These are phyloP conservation scores for Pyrus betulifolia DNA, from an alignment of 306 rosid genomes.

Conservation along the genomic window DNA sequence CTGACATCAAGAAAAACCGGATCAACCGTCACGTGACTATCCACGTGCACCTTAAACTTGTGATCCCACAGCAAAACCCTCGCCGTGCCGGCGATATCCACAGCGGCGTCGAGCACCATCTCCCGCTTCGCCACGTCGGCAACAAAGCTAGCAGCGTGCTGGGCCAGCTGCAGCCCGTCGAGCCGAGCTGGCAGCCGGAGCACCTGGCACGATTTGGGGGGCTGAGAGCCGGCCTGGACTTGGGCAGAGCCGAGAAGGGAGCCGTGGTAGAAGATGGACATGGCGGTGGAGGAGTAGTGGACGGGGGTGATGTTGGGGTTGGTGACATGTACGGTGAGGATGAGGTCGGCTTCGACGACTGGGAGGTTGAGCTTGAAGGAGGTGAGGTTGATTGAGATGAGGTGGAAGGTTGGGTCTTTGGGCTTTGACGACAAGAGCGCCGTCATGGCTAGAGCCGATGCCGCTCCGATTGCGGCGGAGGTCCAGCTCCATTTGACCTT, in stretches of 20 bases:
- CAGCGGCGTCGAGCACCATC: conserved; percentile 65
- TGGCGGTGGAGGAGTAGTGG: conserved; percentile 64
- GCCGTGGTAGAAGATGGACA: conserved; percentile 82
- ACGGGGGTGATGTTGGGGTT: conserved; percentile 75
- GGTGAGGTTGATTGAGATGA: conserved; percentile 68
- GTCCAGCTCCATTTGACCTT: conserved; percentile 59
- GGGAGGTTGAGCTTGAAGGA: conserved; percentile 63
- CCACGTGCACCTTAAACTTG: conserved; percentile 56
- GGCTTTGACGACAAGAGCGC: conserved; percentile 55
- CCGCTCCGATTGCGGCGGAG: conserved; percentile 68
- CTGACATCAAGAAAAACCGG: conserved; percentile 74
- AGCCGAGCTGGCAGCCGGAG: conserved; percentile 73
- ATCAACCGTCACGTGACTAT: conserved; percentile 73
- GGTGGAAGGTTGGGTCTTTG: conserved; percentile 68
- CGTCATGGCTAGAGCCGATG: conserved; percentile 56
- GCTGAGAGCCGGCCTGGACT: conserved; percentile 69
- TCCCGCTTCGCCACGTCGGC: conserved; percentile 59
- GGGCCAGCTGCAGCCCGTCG: conserved; percentile 52
- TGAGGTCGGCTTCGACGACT: conserved; percentile 53
- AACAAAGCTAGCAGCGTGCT: conserved; percentile 41
- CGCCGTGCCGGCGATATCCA: conserved; percentile 63
- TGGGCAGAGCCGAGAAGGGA: conserved; percentile 74
- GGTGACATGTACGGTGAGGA: conserved; percentile 72
- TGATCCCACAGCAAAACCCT: conserved; percentile 74
- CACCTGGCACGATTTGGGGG: conserved; percentile 55